Evolutionary conservation across 495 filamentous ascomycete genomes (phyloP), one percentile per base, ranked within the genome.

Genomic region (Aspergillus carlsbadensis): DNA sequence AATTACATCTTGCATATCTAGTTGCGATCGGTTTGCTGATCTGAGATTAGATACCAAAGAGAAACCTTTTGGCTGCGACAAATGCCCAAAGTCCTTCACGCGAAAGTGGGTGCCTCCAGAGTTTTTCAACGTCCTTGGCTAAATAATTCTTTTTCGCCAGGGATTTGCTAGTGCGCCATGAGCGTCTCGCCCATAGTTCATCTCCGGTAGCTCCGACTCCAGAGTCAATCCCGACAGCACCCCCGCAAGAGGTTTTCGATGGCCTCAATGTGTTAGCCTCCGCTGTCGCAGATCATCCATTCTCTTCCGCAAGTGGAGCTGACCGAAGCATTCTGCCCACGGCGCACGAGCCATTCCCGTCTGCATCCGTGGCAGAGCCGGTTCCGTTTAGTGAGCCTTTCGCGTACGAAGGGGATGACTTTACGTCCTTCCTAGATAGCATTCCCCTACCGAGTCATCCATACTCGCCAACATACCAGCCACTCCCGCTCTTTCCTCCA

Each of bases 401-500:
- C 3, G 44, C 57, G 7, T 71, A 72, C 41, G 65, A 69, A 11
- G 70, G 65, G 5, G 70, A 71, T 37, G 72, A 76, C 43, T 76
- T 76, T 39, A 74, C 72, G 1, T 72, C 72, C 0, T 76, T 76
- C 34, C 52, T 76, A n/a, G 72, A 76, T 42, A 74, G 71, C 40
- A 69, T 76, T 13, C 67, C 72, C 2, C 53, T 76, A 13, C 72
- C 72, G 0, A 76, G 65, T 35, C 69, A 76, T 21, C 69, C 72
- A 8, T 76, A 68, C 45, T 76, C 72, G 1, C 71, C 71, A 0
- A 67, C 68, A 10, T 74, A 73, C 39, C 72, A 76, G 43, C 71
- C 72, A 14, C 60, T 76, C 8, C 72, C 72, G 1, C 44, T 76
- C 14, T 74, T 76, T 24, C 72, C 71, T 2, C 52, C 70, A 0